Conservation (phyloP, 768 basidiomycete genomes). For the Cubamyces lactineus region DNA sequence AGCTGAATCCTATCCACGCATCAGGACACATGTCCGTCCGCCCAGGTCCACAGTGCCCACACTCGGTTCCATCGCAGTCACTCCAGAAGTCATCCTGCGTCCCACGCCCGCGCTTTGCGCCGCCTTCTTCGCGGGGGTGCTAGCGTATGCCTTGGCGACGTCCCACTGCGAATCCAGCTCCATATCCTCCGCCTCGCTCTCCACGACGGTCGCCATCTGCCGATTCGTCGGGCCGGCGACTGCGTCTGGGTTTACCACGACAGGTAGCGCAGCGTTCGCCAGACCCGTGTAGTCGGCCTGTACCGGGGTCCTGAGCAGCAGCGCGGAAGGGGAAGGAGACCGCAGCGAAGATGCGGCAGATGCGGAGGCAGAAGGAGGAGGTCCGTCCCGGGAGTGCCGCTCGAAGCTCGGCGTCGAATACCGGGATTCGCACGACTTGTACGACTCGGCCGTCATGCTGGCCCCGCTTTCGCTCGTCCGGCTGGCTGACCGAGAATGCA, state of each 20-base stretch:
- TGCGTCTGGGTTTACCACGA: conserved; percentile 3
- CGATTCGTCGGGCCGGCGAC: background rate
- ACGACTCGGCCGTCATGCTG: conserved; percentile 33
- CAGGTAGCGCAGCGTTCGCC: conserved; percentile 19
- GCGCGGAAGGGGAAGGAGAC: conserved; percentile 7
- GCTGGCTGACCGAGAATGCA: conserved; percentile 7
- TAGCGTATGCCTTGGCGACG: conserved; percentile 27
- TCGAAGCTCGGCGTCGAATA: conserved; percentile 31
- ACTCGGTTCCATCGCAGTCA: conserved; percentile 9
- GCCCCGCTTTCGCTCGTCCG: conserved; percentile 30
- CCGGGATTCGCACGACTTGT: conserved; percentile 34
- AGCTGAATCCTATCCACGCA: conserved; percentile 19
- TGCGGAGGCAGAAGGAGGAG: background rate
- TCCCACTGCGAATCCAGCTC: conserved; percentile 28
- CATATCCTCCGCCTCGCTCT: conserved; percentile 13
- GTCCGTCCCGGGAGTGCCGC: conserved; percentile 11
- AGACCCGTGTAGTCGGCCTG: conserved; percentile 10
- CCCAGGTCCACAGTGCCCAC: conserved; percentile 28
- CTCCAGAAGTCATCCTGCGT: background rate
- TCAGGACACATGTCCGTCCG: conserved; percentile 29
- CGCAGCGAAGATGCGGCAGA: background rate
- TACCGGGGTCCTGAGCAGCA: conserved; percentile 14
- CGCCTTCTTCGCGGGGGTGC: conserved; percentile 12
- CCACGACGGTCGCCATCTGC: conserved; percentile 1
- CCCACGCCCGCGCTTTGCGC: conserved; percentile 1